A percentile compares a stretch with the other conserved stretches of the same genome.
Evolutionary conservation across 257 asterid species (phyloP).

Genomic region (Schizonepeta tenuifolia): DNA sequence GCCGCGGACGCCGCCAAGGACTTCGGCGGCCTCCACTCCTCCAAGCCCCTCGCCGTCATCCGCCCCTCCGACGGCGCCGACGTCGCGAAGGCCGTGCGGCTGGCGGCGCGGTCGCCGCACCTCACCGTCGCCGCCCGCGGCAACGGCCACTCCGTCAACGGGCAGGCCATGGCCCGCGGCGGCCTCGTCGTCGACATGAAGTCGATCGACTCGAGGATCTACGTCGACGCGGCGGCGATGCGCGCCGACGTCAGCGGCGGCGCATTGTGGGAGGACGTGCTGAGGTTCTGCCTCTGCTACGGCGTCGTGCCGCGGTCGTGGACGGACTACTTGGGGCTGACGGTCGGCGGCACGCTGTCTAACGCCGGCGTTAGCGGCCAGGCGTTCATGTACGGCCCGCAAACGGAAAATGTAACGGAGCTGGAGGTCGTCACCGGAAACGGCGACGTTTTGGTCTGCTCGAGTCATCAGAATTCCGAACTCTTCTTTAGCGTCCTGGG

Average conservation of each 20-base stretch:
- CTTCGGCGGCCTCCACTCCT: slow-evolving; percentile 70
- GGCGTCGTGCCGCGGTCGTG: slow-evolving; percentile 86
- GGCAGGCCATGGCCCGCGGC: slow-evolving; percentile 88
- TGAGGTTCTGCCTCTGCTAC: slow-evolving; percentile 52
- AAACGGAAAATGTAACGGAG: slow-evolving; percentile 85
- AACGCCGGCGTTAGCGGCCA: slow-evolving; percentile 98
- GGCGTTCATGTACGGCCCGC: slow-evolving; percentile 73
- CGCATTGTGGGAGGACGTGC: slow-evolving; percentile 86
- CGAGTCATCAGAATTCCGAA: slow-evolving; percentile 52
- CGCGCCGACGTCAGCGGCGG: slow-evolving; percentile 89
- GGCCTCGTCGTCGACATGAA: slow-evolving; percentile 78
- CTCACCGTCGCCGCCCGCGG: slow-evolving; percentile 94
- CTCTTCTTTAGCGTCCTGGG: slow-evolving; percentile 83
- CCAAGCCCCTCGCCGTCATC: slow-evolving; percentile 69
- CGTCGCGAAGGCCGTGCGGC: slow-evolving; percentile 56
- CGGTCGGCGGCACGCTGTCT: slow-evolving; percentile 93
- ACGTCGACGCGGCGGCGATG: slow-evolving; percentile 41
- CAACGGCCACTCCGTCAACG: slow-evolving; percentile 95
- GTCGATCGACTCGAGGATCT: slow-evolving; percentile 40
- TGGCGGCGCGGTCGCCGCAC: slow-evolving; percentile 53
- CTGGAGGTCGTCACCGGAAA: slow-evolving; percentile 92
- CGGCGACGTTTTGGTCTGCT: slow-evolving; percentile 75
- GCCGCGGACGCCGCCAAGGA: slow-evolving; percentile 53
- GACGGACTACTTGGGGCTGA: slow-evolving; percentile 86
- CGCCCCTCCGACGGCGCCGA: slow-evolving; percentile 57